Conservation (phyloP, 1,139 yeast genomes). For the Candida pseudoviswanathii region DNA sequence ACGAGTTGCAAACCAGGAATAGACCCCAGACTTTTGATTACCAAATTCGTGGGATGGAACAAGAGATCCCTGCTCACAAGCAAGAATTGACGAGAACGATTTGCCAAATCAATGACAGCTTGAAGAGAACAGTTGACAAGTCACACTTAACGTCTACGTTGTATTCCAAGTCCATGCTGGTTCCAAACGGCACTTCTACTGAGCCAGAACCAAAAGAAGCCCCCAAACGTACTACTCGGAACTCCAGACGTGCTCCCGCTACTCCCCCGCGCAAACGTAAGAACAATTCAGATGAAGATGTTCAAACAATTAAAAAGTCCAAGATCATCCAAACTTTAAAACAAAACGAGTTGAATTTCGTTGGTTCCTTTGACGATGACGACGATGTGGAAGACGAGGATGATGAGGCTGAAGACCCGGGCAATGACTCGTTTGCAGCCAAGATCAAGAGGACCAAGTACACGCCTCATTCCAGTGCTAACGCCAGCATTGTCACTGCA, state of each 20-base stretch:
- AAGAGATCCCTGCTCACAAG: neutral
- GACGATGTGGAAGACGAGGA: conserved; percentile 1
- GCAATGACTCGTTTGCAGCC: conserved; percentile 12
- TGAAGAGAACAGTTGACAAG: conserved; percentile 2
- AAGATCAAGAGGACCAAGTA: conserved; percentile 14
- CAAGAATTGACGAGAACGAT: conserved; percentile 7
- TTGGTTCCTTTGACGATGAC: conserved; percentile 10
- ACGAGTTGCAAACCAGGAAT: conserved; percentile 6
- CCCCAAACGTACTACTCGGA: neutral
- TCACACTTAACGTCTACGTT: conserved; percentile 8
- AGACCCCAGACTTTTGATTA: neutral
- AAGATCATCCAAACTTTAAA: conserved; percentile 13
- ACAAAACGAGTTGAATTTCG: conserved; percentile 11
- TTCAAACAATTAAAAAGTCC: conserved; percentile 13
- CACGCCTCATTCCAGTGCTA: conserved; percentile 13
- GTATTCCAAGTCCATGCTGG: neutral
- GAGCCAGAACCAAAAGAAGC: too few species aligned
- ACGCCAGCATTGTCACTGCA: conserved; percentile 4
- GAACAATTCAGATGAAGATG: neutral
- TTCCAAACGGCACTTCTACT: neutral
- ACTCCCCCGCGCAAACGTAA: conserved; percentile 1
- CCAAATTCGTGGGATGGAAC: neutral
- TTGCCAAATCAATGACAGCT: conserved; percentile 7
- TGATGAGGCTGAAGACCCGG: conserved; percentile 1
- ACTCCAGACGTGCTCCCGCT: neutral